phyloP scores from a whole-genome alignment of 2,329 filamentous ascomycete species.

The Fusarium xylarioides region DNA sequence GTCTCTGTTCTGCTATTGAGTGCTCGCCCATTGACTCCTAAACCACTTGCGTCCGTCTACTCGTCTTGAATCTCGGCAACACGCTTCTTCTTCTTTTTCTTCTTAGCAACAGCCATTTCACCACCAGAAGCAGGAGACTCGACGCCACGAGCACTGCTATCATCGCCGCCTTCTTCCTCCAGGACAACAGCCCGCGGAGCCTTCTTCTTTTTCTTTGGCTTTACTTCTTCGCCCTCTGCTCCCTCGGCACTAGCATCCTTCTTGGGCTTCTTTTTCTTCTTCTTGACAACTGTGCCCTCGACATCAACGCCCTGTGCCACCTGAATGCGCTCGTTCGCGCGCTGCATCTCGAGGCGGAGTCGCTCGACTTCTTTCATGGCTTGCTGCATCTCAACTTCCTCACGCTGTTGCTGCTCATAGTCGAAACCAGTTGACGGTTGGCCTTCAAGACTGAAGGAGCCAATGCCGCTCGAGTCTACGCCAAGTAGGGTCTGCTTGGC shows the following conservation, averaged over 20 bases:
- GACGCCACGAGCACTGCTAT: conserved; percentile 25
- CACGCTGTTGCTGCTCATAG: conserved; percentile 73
- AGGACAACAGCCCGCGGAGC: conserved; percentile 20
- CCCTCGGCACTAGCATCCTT: conserved; percentile 46
- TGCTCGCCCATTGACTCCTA: neutral
- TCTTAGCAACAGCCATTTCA: conserved; percentile 53
- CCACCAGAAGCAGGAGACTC: conserved; percentile 33
- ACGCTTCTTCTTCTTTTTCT: conserved; percentile 58
- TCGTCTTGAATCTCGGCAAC: conserved; percentile 44
- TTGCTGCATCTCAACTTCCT: conserved; percentile 88
- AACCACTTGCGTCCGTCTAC: neutral
- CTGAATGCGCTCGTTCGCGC: conserved; percentile 78
- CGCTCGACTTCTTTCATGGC: conserved; percentile 91
- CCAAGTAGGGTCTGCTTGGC: conserved; percentile 75
- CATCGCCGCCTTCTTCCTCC: conserved; percentile 28
- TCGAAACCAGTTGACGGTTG: conserved; percentile 56
- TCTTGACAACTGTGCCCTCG: conserved; percentile 74
- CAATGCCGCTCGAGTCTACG: conserved; percentile 86
- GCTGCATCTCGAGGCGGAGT: conserved; percentile 87
- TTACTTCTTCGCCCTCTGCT: conserved; percentile 30
- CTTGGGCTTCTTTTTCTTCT: conserved; percentile 64
- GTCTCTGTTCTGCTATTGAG: conserved; percentile 11
- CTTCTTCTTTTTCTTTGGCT: conserved; percentile 49
- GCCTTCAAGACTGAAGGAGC: conserved; percentile 72
- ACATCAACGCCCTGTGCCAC: conserved; percentile 73